A percentile compares a stretch with the other conserved stretches of the same genome.
Evolutionary conservation across 495 filamentous ascomycete species (phyloP).

Genomic region (Pyrenopolyporus hunteri): DNA sequence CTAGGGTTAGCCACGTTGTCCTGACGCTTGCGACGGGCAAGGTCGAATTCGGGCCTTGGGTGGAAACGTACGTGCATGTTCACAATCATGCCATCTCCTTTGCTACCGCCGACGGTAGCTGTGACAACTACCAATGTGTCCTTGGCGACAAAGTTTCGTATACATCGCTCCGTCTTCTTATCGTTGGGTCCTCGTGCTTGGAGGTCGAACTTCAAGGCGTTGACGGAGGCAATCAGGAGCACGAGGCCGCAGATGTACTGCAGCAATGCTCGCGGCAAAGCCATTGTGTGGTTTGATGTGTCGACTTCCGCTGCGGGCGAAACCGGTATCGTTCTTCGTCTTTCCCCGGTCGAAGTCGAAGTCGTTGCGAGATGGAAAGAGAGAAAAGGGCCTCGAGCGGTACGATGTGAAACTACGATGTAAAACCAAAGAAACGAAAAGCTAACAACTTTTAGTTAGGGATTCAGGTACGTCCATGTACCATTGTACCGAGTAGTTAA

Average conservation of each 20-base stretch:
- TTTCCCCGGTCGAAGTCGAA: neutral
- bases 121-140: slow-evolving; percentile 99
- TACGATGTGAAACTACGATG: too few relatives aligned
- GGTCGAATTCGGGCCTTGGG: neutral
- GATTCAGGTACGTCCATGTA: slow-evolving; percentile 14
- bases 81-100: slow-evolving; percentile 90
- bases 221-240: slow-evolving; percentile 64
- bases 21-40: neutral
- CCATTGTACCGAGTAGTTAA: slow-evolving; percentile 26
- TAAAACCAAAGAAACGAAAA: neutral
- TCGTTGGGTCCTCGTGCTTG: slow-evolving; percentile 67
- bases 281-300: slow-evolving; percentile 40
- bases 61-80: slow-evolving; percentile 91
- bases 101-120: slow-evolving; percentile 79
- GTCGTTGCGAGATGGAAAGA: too few relatives aligned
- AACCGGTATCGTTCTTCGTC: slow-evolving; percentile 2
- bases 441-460: slow-evolving; percentile 26
- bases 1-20: slow-evolving; percentile 1
- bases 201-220: slow-evolving; percentile 93
- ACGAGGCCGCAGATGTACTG: slow-evolving; percentile 54
- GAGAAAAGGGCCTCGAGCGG: slow-evolving; percentile 21
- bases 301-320: too few relatives aligned
- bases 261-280: slow-evolving; percentile 48
- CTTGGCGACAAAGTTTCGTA: slow-evolving; percentile 92
- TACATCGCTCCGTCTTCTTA: slow-evolving; percentile 79